Conservation (phyloP, 805 yeast genomes). For the Candida ovalis region DNA sequence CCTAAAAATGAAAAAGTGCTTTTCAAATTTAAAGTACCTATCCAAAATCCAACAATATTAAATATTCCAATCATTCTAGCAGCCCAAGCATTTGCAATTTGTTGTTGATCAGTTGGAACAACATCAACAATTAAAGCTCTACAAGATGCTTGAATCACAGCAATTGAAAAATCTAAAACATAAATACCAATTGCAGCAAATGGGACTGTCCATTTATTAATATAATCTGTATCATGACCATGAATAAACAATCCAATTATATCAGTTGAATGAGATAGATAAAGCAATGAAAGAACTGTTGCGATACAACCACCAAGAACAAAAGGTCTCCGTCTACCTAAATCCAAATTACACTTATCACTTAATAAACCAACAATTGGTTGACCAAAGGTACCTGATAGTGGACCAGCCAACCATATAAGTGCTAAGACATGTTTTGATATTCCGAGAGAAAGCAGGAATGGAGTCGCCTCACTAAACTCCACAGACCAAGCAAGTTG, state of each 20-base stretch:
- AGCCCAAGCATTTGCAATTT: constrained; percentile 62
- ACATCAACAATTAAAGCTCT: constrained; percentile 62
- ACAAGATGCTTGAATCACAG: constrained; percentile 55
- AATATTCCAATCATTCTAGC: constrained; percentile 60
- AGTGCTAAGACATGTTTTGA: constrained; percentile 52
- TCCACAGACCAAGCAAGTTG: constrained; percentile 67
- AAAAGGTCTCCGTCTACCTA: constrained; percentile 56
- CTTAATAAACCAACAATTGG: constrained; percentile 59
- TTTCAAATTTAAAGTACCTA: constrained; percentile 47
- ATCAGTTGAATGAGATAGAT: constrained; percentile 42
- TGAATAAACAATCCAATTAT: constrained; percentile 34
- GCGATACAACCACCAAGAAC: constrained; percentile 51
- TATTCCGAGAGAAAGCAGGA: constrained; percentile 56
- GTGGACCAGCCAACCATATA: constrained; percentile 66
- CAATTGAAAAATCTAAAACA: constrained; percentile 52
- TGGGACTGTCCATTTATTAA: constrained; percentile 37
- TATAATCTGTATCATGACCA: constrained; percentile 14
- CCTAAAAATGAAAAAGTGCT: constrained; percentile 38
- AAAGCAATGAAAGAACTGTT: constrained; percentile 42
- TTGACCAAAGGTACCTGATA: constrained; percentile 60
- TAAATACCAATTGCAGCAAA: constrained; percentile 54
- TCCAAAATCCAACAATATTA: constrained; percentile 52
- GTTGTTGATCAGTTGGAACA: constrained; percentile 54
- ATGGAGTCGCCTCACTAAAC: constrained; percentile 62
- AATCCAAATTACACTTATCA: constrained; percentile 42